Evolutionary conservation across 768 basidiomycete genomes (phyloP), one percentile per base, ranked within the genome.

Genomic region (Suillus subaureus): DNA sequence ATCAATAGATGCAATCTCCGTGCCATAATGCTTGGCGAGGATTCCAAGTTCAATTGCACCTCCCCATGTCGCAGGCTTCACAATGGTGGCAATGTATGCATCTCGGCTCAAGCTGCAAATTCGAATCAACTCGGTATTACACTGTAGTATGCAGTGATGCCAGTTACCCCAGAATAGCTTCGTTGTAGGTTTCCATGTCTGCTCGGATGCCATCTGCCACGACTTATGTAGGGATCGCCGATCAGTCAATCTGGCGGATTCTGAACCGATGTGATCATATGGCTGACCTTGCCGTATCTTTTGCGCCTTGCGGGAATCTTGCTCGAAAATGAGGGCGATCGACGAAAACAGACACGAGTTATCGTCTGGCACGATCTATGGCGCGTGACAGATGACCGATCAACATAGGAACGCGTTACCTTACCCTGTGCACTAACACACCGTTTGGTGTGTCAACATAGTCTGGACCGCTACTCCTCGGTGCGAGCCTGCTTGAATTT

Each of bases 271-370:
- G 56, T 5, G 56, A 54, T 35, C 35, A 35, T 35, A 35, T 11
- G 43, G 74, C 85, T 66, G 70, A 96, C 95, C 86, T 77, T 92
- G 83, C 49, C 96, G 85, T 72, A 97, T 85, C 67, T 82, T 78
- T 31, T 82, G 80, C 2, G 91, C 91, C 65, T 89, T 89, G n/a
- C 83, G 77, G 15, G 91, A 89, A 64, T 87, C 88, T 71, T 96
- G 94, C 72, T 91, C 88, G 71, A 98, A 96, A 2, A 97, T 81
- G 49, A 97, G 79, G 18, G 92, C 93, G 54, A 94, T 82, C 3
- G 95, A 89, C 4, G 91, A 91, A 80, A 98, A 99, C 37, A 99
- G 81, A 76, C 97, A 99, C 1, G 94, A 92, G 72, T 99, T 99
- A 78, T 99, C 97, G 72, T 99, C 97, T n/a, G 96, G 96, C 21